Conservation (phyloP, 2,329 filamentous ascomycete species). For the Fusarium neocosmosporiellum region DNA sequence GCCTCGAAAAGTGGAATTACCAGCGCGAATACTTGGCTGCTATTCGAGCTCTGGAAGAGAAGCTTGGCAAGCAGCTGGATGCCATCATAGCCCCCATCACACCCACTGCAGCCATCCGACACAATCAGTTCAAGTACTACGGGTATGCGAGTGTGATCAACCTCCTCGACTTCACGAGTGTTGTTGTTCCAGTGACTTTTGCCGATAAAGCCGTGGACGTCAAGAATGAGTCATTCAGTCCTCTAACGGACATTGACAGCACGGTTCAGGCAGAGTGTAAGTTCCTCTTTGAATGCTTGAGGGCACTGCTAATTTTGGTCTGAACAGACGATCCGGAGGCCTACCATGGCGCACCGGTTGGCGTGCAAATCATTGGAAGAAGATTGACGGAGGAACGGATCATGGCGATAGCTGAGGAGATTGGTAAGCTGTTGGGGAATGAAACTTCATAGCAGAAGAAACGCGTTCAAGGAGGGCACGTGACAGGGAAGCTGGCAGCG, state of each 20-base stretch:
- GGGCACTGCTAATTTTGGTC: not conserved
- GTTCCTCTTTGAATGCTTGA: slow-evolving; percentile 4
- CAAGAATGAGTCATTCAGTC: slow-evolving; percentile 25
- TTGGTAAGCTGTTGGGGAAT: slow-evolving; percentile 45
- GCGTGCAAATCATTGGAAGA: slow-evolving; percentile 42
- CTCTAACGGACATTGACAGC: slow-evolving; percentile 35
- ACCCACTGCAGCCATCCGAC: slow-evolving; percentile 54
- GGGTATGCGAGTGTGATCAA: slow-evolving; percentile 52
- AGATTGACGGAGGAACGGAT: slow-evolving; percentile 41
- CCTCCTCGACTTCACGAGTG: slow-evolving; percentile 53
- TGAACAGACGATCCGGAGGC: slow-evolving; percentile 32
- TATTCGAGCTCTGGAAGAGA: slow-evolving; percentile 29
- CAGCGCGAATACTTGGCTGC: slow-evolving; percentile 48
- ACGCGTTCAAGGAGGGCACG: not conserved
- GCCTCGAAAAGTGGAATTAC: slow-evolving; percentile 49
- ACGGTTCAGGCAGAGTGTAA: slow-evolving; percentile 40
- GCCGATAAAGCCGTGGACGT: slow-evolving; percentile 53
- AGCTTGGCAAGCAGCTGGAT: slow-evolving; percentile 42
- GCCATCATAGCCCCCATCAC: slow-evolving; percentile 56
- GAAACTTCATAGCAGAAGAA: not conserved
- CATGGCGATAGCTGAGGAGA: slow-evolving; percentile 49
- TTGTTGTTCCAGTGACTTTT: slow-evolving; percentile 57
- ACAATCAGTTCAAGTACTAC: slow-evolving; percentile 52
- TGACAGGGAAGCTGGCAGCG: not conserved
- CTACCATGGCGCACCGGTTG: slow-evolving; percentile 41